Percentiles rank a stretch among this genome's conserved stretches.
phyloP scores from a whole-genome alignment of 768 basidiomycete species.

The Xerocomus potaroensis region DNA sequence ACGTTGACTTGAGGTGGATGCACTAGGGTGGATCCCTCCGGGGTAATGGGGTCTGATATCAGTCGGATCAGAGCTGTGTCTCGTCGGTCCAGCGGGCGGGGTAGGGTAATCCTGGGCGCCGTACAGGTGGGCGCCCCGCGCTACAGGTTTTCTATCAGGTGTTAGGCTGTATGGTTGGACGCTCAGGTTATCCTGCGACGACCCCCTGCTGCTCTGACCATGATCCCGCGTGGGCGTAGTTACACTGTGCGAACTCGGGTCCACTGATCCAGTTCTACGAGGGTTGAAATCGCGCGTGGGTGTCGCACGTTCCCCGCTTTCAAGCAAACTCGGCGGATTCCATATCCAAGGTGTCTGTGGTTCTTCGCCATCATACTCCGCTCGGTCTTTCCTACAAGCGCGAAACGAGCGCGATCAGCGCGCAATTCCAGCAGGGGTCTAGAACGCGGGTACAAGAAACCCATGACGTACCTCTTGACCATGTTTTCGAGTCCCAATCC shows the following conservation, averaged over 20 bases:
- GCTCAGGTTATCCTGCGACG: slow-evolving; percentile 11
- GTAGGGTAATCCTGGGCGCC: slow-evolving; percentile 12
- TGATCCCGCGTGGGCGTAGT: slow-evolving; percentile 23
- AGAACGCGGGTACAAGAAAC: background rate
- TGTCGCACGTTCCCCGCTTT: slow-evolving; percentile 25
- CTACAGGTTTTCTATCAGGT: slow-evolving; percentile 18
- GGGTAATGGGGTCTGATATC: slow-evolving; percentile 12
- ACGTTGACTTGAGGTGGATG: slow-evolving; percentile 19
- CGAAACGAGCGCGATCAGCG: slow-evolving; percentile 6
- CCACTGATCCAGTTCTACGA: slow-evolving; percentile 23
- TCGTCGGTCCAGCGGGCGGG: slow-evolving; percentile 13
- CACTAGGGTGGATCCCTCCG: too few species aligned
- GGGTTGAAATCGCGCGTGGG: slow-evolving; percentile 26
- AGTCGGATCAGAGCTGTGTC: slow-evolving; percentile 25
- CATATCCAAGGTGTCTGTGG: slow-evolving; percentile 72
- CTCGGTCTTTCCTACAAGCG: slow-evolving; percentile 22
- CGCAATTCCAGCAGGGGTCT: slow-evolving; percentile 1
- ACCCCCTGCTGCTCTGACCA: slow-evolving; percentile 14
- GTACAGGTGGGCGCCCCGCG: slow-evolving; percentile 18
- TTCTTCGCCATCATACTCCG: slow-evolving; percentile 34
- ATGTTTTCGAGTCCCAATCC: slow-evolving; percentile 62
- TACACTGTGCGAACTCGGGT: slow-evolving; percentile 3
- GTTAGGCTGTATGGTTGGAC: slow-evolving; percentile 18
- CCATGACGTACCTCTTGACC: slow-evolving; percentile 49
- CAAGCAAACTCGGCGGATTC: slow-evolving; percentile 48